Evolutionary conservation across 495 filamentous ascomycete species (phyloP), one percentile per base, ranked within the genome.

Genomic region (Elasticomyces elasticus): DNA sequence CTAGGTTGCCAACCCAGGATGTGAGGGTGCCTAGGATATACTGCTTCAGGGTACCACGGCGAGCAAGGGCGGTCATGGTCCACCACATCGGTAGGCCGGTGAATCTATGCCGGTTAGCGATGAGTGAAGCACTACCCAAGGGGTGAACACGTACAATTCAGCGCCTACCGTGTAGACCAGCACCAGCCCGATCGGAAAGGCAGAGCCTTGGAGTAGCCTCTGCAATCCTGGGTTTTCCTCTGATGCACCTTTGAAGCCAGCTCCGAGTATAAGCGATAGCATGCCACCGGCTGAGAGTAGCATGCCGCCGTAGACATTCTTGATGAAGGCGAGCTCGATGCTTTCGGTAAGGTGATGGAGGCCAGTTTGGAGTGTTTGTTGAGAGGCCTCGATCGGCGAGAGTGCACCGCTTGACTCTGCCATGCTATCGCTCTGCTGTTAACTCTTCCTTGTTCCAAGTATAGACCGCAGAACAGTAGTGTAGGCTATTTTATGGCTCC

Each of bases 281-380:
- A 38, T 0, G 40, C 51, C 55, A n/a, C 9, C 55, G 26, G 49
- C 26, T 4, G 49, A 56, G 43, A 61, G 30, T 19, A 57, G 40
- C 28, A 61, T 12, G 33, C 33, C 55, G 17, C 58, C 49, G 41
- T 52, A 58, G 58, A 61, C n/a, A 31, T 57, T 53, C 41, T 61
- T 49, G 42, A 58, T 12, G 41, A 61, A 24, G 41, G 23, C 13
- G 24, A 57, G 27, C 15, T 41, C 38, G 20, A 28, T 19, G 37
- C 43, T n/a, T 30, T 58, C 49, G 15, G 13, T 11, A n/a, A 58
- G 55, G 25, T 58, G 55, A 40, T 58, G 37, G 5, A 48, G 5
- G 1, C 55, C 55, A 2, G 27, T 27, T 26, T 54, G 27, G 12
- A 55, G 44, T 7, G 37, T 43, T 30, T 52, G 33, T 23, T 52